Conservation (phyloP, 768 basidiomycete genomes). For the Glaciozyma antarctica region DNA sequence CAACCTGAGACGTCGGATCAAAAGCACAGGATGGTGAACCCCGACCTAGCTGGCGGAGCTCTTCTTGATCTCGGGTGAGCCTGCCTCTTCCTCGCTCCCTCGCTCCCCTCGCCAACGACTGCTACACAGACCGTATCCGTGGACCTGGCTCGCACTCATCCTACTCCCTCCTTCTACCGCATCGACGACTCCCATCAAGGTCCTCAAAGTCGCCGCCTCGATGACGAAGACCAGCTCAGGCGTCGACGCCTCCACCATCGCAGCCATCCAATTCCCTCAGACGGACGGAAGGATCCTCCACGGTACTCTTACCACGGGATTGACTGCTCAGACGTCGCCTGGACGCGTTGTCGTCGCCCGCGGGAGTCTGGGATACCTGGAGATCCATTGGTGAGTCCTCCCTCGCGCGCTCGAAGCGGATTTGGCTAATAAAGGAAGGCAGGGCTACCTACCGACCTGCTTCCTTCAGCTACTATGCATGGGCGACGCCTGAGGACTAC, state of each 20-base stretch:
- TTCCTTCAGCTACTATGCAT: slow-evolving; percentile 3
- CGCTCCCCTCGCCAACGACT: neutral
- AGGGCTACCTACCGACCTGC: slow-evolving; percentile 24
- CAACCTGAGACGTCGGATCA: slow-evolving; percentile 26
- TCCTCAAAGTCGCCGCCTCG: slow-evolving; percentile 8
- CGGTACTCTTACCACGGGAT: slow-evolving; percentile 15
- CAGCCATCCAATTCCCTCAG: slow-evolving; percentile 18
- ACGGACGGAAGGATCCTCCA: slow-evolving; percentile 15
- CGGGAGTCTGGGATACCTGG: slow-evolving; percentile 19
- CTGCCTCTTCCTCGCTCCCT: slow-evolving; percentile 21
- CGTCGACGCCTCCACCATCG: slow-evolving; percentile 21
- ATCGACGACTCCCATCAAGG: neutral
- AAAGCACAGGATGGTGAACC: slow-evolving; percentile 22
- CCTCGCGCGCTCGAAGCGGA: neutral
- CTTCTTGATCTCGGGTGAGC: slow-evolving; percentile 39
- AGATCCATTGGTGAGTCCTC: slow-evolving; percentile 12
- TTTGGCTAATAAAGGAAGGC: too few relatives aligned
- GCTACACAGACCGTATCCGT: slow-evolving; percentile 30
- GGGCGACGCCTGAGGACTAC: slow-evolving; percentile 6
- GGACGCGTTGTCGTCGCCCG: slow-evolving; percentile 9
- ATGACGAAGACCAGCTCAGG: slow-evolving; percentile 17
- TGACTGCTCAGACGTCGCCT: slow-evolving; percentile 2
- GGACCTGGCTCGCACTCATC: slow-evolving; percentile 29
- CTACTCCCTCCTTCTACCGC: neutral
- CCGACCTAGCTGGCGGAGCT: slow-evolving; percentile 38